Percentiles rank a stretch among this genome's conserved stretches.
phyloP scores from a whole-genome alignment of 768 basidiomycete genomes.

The Mycena capillaripes region DNA sequence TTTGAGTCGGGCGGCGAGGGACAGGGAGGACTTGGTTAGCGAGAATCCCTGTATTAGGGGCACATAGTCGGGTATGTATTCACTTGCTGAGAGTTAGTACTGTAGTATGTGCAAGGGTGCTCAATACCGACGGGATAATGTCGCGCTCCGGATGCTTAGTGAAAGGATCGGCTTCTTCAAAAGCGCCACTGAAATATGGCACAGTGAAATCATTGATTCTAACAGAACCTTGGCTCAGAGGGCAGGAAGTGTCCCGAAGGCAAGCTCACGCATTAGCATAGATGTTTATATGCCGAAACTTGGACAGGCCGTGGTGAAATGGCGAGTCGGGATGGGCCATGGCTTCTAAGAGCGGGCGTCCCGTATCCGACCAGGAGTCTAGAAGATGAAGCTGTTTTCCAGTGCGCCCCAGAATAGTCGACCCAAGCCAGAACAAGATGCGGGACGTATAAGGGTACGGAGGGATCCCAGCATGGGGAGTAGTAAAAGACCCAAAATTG shows the following conservation, averaged over 20 bases:
- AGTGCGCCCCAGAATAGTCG: constrained; percentile 49
- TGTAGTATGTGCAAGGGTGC: neutral
- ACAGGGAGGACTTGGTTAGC: constrained; percentile 19
- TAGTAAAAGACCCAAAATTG: constrained; percentile 56
- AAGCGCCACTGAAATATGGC: constrained; percentile 50
- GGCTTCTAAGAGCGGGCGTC: constrained; percentile 48
- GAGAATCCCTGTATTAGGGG: constrained; percentile 42
- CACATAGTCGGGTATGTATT: constrained; percentile 39
- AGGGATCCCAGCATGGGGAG: constrained; percentile 52
- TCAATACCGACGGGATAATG: constrained; percentile 41
- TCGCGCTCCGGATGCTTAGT: constrained; percentile 40
- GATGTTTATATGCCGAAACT: constrained; percentile 48
- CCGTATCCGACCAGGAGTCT: constrained; percentile 46
- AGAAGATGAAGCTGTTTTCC: constrained; percentile 54
- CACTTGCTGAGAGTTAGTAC: constrained; percentile 26
- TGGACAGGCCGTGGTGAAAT: constrained; percentile 49
- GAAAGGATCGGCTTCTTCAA: constrained; percentile 51
- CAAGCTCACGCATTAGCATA: constrained; percentile 50
- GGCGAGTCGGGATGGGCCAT: constrained; percentile 44
- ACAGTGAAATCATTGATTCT: constrained; percentile 51
- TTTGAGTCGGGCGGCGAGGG: constrained; percentile 18
- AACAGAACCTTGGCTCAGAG: neutral
- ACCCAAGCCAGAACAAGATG: constrained; percentile 45
- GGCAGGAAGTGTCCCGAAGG: neutral
- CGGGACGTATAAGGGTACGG: constrained; percentile 40